A percentile compares a stretch with the other conserved stretches of the same genome.
Evolutionary conservation across 164 flowering plant genomes (phyloP).

Genomic region (Magnolia kwangsiensis): DNA sequence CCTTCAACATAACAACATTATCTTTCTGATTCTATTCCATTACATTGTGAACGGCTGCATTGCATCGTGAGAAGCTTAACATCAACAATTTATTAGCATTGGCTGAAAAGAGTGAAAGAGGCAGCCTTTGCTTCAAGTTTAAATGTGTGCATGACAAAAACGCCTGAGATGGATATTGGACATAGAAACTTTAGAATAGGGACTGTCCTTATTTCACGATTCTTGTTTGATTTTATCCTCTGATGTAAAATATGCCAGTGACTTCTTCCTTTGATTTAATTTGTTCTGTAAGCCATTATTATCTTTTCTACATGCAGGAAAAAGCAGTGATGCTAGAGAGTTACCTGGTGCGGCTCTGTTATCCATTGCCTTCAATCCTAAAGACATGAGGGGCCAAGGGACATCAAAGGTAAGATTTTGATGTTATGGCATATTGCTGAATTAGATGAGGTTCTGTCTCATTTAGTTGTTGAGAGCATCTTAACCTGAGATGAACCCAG

Average conservation of each 20-base stretch:
- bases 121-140: too few relatives aligned
- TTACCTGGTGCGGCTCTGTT: slow-evolving; percentile 89
- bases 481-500: background rate
- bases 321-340: slow-evolving; percentile 30
- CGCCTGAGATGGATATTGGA: too few relatives aligned
- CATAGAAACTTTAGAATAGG: too few relatives aligned
- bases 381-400: slow-evolving; percentile 33
- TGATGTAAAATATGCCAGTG: background rate
- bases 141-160: too few relatives aligned
- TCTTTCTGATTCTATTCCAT: too few relatives aligned
- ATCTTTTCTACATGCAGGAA: slow-evolving; percentile 19
- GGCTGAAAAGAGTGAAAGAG: too few relatives aligned
- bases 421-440: background rate
- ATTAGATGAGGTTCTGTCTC: background rate
- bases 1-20: too few relatives aligned
- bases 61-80: too few relatives aligned
- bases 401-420: slow-evolving; percentile 38
- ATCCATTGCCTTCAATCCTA: slow-evolving; percentile 47
- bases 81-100: too few relatives aligned
- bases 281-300: background rate
- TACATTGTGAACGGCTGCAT: too few relatives aligned
- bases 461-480: background rate
- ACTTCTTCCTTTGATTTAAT: background rate
- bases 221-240: too few relatives aligned
- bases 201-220: too few relatives aligned